These are phyloP conservation scores for Globisporangium abappressorium DNA, from an alignment of 352 stramenopile species.

Conservation along the genomic window DNA sequence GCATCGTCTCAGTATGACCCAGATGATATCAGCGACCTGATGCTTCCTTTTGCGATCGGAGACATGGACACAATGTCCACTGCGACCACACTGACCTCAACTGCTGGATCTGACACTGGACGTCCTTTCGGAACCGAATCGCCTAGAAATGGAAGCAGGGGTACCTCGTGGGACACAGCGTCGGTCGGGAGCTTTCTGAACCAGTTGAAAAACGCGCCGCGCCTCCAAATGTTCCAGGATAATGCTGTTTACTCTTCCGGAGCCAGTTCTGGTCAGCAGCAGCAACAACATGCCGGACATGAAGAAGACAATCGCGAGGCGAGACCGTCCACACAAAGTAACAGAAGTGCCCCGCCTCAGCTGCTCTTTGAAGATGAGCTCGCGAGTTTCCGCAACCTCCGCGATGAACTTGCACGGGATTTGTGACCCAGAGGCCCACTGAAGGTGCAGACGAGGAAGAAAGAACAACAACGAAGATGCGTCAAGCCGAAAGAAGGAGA, in stretches of 20 bases:
- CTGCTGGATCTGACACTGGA: conserved; percentile 25
- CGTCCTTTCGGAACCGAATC: conserved; percentile 21
- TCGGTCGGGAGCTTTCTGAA: conserved; percentile 77
- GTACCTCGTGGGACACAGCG: conserved; percentile 44
- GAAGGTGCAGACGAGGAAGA: background rate
- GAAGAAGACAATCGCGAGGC: background rate
- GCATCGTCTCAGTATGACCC: conserved; percentile 17
- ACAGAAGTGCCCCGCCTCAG: conserved; percentile 3
- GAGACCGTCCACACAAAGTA: conserved; percentile 8
- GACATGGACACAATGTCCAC: conserved; percentile 33
- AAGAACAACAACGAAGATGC: background rate
- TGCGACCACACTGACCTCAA: conserved; percentile 46
- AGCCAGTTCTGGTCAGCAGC: background rate
- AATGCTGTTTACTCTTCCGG: background rate
- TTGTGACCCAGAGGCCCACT: conserved; percentile 14
- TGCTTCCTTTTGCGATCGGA: conserved; percentile 69
- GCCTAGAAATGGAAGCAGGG: conserved; percentile 14
- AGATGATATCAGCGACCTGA: conserved; percentile 35
- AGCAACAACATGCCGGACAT: background rate
- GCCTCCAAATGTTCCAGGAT: conserved; percentile 33
- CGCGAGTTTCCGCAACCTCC: conserved; percentile 60
- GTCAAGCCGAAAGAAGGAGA: background rate
- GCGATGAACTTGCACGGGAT: conserved; percentile 56
- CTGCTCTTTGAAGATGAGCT: conserved; percentile 78
- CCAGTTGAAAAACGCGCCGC: conserved; percentile 75